phyloP scores from a whole-genome alignment of 768 basidiomycete species.

The Coprinopsis sp. region DNA sequence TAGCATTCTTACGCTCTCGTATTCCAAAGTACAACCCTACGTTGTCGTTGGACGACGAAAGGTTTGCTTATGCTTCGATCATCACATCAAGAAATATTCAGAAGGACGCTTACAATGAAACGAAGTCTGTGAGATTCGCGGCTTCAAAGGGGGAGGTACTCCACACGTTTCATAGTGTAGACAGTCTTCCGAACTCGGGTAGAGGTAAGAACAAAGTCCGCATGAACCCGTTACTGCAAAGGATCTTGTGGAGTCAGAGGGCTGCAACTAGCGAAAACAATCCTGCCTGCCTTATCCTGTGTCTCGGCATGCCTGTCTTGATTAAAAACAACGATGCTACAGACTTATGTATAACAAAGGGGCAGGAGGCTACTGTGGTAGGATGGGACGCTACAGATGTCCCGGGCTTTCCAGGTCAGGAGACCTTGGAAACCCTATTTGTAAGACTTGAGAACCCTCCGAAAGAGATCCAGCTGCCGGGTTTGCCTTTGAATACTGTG shows the following conservation, averaged over 20 bases:
- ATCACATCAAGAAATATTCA: slow-evolving; percentile 35
- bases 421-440: slow-evolving; percentile 24
- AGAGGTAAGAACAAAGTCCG: neutral
- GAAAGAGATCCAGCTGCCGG: slow-evolving; percentile 16
- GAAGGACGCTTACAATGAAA: slow-evolving; percentile 33
- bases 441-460: slow-evolving; percentile 22
- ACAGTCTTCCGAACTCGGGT: neutral
- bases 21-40: slow-evolving; percentile 14
- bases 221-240: slow-evolving; percentile 14
- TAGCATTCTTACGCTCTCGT: slow-evolving; percentile 27
- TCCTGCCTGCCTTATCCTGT: slow-evolving; percentile 23
- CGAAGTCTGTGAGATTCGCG: slow-evolving; percentile 29
- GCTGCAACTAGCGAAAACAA: slow-evolving; percentile 17
- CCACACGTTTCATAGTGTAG: slow-evolving; percentile 17
- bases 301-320: slow-evolving; percentile 31
- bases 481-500: slow-evolving; percentile 27
- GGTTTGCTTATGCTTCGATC: slow-evolving; percentile 31
- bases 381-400: slow-evolving; percentile 18
- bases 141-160: slow-evolving; percentile 22
- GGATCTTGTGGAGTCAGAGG: slow-evolving; percentile 17
- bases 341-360: slow-evolving; percentile 31
- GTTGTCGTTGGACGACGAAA: slow-evolving; percentile 9
- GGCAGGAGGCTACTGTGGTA: slow-evolving; percentile 25
- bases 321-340: slow-evolving; percentile 28
- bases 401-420: slow-evolving; percentile 3